Base-by-base conservation (phyloP, 768 basidiomycete species). In the Rhodocollybia butyracea region DNA sequence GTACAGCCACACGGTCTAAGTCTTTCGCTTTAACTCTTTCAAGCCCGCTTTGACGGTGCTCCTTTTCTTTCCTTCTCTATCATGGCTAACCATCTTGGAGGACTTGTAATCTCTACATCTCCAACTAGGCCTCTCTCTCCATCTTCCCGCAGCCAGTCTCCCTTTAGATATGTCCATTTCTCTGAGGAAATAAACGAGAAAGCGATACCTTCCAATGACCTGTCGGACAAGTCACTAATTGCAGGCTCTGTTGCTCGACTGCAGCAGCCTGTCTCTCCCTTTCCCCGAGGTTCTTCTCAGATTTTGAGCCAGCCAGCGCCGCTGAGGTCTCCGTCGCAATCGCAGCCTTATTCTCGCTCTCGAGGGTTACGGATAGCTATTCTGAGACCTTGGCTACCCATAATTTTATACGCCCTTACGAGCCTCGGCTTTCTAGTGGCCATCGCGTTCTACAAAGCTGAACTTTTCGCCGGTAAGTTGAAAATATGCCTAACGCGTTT, bases 401-500 rank as follows among this genome's bases (percentile, higher is more conserved):
- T 94, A 55, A 78, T 91, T 56, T 66, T 85, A 50, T 97, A 94
- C 73, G 82, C 78, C 17, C 73, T 86, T 6, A 93, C 91, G 31
- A 92, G 79, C 59, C 74, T 94, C 32, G 84, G 79, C 12, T 92
- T 96, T 62, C 64, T 94, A 32, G 69, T 87, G 45, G 90, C 88
- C n/a, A 84, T 94, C 64, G 87, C 85, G 31, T 83, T 92, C 60
- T 95, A 88, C 81, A 86, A 85, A 69, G 79, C 80, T 21, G 83
- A 96, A 65, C 78, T 96, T 39, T 95, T 97, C 70, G 70, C 80
- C 62, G 83, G 94, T 93, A 63, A 67, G 89, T 76, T 26, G 41
- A 43, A 42, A 15, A 4, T 47, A 5, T 46, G 42, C 19, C 8
- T 29, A 32, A 52, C 46, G 21, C 55, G 26, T 22, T 36, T 38